These are phyloP conservation scores for Stagonosporopsis tanaceti DNA, from an alignment of 2,329 filamentous ascomycete genomes.

Conservation along the genomic window DNA sequence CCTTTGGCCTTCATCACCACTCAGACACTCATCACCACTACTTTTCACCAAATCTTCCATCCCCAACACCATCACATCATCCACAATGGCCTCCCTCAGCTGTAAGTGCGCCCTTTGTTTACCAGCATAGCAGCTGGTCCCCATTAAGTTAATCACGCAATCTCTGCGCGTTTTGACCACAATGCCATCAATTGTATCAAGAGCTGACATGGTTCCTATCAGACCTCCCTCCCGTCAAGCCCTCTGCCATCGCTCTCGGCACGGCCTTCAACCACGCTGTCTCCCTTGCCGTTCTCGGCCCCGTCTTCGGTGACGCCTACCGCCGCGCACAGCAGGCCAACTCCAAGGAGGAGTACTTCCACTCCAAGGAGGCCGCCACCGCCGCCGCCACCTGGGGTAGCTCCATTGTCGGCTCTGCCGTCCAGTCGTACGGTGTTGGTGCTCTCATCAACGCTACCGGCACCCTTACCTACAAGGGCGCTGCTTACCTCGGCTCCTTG, in stretches of 20 bases:
- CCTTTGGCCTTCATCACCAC: constrained; percentile 26
- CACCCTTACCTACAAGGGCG: constrained; percentile 95
- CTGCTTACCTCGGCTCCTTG: constrained; percentile 87
- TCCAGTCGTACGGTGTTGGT: constrained; percentile 89
- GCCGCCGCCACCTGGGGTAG: constrained; percentile 91
- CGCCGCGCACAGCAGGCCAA: constrained; percentile 89
- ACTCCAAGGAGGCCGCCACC: constrained; percentile 88
- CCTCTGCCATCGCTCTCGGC: constrained; percentile 95
- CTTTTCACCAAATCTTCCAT: constrained; percentile 25
- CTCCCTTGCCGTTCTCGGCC: constrained; percentile 84
- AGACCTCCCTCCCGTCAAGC: constrained; percentile 88
- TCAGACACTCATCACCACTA: constrained; percentile 20
- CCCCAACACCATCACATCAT: constrained; percentile 28
- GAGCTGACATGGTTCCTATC: constrained; percentile 28
- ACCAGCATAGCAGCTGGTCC: not conserved
- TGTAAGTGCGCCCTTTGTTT: constrained; percentile 56
- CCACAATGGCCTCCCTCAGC: constrained; percentile 66
- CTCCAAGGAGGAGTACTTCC: constrained; percentile 95
- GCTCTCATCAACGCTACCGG: constrained; percentile 89
- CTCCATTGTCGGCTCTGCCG: constrained; percentile 84
- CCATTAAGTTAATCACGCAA: constrained; percentile 19
- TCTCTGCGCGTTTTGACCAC: constrained; percentile 14
- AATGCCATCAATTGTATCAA: constrained; percentile 14
- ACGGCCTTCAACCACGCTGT: constrained; percentile 94
- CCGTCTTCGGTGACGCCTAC: constrained; percentile 94